Conservation (phyloP, 345 rosid species). For the Hibiscus tridactylites region DNA sequence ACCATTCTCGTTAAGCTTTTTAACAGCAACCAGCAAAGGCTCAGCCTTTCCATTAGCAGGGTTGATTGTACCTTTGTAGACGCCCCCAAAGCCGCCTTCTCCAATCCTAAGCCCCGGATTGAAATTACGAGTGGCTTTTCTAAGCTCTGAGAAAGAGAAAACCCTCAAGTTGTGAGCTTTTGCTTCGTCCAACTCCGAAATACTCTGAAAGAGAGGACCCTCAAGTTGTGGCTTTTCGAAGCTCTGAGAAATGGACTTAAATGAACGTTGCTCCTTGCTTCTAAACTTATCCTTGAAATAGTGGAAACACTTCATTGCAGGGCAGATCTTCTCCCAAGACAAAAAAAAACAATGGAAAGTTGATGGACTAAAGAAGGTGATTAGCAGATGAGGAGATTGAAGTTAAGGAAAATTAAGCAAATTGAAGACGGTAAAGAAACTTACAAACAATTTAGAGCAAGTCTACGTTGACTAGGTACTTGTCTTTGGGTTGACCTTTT, state of each 20-base stretch:
- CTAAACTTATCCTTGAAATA: not conserved
- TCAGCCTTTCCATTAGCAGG: conserved; percentile 37
- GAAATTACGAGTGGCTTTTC: conserved; percentile 60
- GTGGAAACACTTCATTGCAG: not conserved
- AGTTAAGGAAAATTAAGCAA: no score
- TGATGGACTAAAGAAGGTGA: no score
- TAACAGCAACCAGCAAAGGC: conserved; percentile 56
- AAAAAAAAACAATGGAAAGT: no score
- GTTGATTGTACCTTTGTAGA: conserved; percentile 58
- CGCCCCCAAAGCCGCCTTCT: conserved; percentile 82
- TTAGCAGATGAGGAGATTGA: no score
- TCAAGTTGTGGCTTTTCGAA: no score
- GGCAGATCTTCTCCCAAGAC: no score
- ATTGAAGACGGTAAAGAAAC: no score
- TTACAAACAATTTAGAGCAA: no score
- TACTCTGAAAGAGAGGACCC: conserved; percentile 23
- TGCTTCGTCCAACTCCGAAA: conserved; percentile 51
- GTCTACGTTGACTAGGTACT: no score
- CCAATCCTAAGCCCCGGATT: conserved; percentile 57
- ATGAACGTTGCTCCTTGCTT: not conserved
- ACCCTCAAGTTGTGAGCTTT: conserved; percentile 59
- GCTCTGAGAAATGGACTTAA: no score
- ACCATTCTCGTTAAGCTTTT: conserved; percentile 63
- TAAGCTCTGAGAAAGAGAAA: conserved; percentile 66
- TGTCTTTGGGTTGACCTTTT: no score